Evolutionary conservation across 257 asterid genomes (phyloP), one percentile per base, ranked within the genome.

Genomic region (Solanum neorickii): DNA sequence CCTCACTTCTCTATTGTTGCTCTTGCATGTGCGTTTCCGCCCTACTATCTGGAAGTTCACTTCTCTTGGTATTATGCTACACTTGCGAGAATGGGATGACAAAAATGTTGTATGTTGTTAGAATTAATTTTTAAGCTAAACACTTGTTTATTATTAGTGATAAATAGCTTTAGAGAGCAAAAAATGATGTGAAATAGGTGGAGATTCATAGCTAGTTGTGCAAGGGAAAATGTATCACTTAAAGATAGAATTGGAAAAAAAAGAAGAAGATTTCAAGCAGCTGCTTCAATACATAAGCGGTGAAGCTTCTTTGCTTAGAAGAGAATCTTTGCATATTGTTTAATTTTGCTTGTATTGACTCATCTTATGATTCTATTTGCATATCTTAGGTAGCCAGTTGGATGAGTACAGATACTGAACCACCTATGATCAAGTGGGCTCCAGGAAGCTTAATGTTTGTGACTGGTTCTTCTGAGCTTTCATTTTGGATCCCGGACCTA

Each of bases 401-500:
- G 99, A 87, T 92, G 98, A 96, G 99, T 88, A 92, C 95, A 39
- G 97, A 96, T 90, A 92, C 93, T 18, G 97, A 96, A 87, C 97
- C 99, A 4, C 98, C 99, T 35, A 96, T 93, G 82, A 92, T 96
- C 52, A 95, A 95, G 91, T 97, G 99, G 99, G 96, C 98, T 70
- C 98, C 97, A 14, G 98, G 98, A 90, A 94, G 93, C 91, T 92
- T 97, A 86, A 97, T 96, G 99, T 96, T 96, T 88, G 99, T 91
- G 41, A 97, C 99, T 41, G 99, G 99, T 84, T 96, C 99, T 86
- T 93, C 98, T 25, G 99, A 97, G 92, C 87, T 96, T 83, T 96
- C 99, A 47, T 97, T 97, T 92, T 96, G 99, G 98, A 90, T 96
- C 84, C 98, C 99, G 8, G 99, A 97, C 94, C 93, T 97, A 12